phyloP scores from a whole-genome alignment of 75 land plant genomes.

The Selaginella tamariscina region DNA sequence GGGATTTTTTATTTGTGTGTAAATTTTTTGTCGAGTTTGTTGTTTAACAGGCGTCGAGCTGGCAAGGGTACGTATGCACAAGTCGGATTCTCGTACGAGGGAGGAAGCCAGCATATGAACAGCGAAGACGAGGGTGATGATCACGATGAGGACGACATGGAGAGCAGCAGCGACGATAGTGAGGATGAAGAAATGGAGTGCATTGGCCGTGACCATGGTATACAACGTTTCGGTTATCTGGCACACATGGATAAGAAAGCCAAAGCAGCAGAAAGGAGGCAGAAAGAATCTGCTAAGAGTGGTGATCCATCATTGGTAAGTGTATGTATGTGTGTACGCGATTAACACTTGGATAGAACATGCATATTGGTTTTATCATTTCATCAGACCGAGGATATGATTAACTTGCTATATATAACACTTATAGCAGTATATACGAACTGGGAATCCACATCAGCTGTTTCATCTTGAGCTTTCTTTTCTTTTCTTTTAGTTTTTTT shows the following conservation, averaged over 20 bases:
- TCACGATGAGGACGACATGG: constrained; percentile 51
- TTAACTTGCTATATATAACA: no score
- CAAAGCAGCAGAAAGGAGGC: constrained; percentile 82
- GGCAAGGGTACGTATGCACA: constrained; percentile 86
- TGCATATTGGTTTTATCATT: no score
- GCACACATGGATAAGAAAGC: constrained; percentile 84
- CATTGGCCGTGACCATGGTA: constrained; percentile 84
- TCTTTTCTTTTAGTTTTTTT: not conserved
- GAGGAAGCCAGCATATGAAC: constrained; percentile 24
- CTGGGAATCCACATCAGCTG: no score
- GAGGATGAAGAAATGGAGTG: constrained; percentile 80
- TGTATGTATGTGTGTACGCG: not conserved
- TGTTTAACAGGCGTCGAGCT: constrained; percentile 14
- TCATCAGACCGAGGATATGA: no score
- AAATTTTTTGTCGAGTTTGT: not conserved
- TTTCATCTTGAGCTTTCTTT: not conserved
- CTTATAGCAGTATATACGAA: no score
- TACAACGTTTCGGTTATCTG: constrained; percentile 87
- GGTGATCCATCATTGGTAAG: constrained; percentile 96
- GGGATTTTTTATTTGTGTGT: not conserved
- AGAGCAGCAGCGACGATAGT: constrained; percentile 91
- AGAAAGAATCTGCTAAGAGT: constrained; percentile 76
- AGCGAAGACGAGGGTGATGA: constrained; percentile 50
- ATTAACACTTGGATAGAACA: no score
- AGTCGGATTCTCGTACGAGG: constrained; percentile 93